These are phyloP conservation scores for Cladosporium sp. DNA, from an alignment of 2,329 filamentous ascomycete species.

Conservation along the genomic window DNA sequence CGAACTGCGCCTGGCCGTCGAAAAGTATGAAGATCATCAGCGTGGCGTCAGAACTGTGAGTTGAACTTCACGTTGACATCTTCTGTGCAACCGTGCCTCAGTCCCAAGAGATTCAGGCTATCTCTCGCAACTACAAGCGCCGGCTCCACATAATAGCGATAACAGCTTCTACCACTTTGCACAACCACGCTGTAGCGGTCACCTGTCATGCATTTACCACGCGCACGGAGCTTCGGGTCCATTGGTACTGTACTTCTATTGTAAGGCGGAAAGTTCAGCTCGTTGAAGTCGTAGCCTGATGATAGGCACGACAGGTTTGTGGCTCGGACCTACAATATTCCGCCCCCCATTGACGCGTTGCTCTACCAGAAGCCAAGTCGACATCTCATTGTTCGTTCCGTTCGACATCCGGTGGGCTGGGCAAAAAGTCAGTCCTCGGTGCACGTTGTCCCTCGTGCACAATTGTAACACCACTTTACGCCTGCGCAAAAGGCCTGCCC, in stretches of 20 bases:
- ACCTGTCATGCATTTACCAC: not conserved
- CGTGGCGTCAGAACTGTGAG: not conserved
- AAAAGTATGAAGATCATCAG: not conserved
- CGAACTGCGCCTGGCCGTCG: not conserved
- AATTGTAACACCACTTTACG: not conserved
- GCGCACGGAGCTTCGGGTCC: not conserved
- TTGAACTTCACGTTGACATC: not conserved
- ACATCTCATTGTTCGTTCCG: not conserved
- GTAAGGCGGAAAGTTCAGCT: not conserved
- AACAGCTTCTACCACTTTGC: not conserved
- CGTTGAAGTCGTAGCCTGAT: not conserved
- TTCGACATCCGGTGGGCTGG: not conserved
- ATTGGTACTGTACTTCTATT: not conserved
- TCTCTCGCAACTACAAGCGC: not conserved
- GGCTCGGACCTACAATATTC: not conserved
- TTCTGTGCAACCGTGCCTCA: not conserved
- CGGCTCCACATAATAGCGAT: not conserved
- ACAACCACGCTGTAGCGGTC: not conserved
- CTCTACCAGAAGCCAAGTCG: not conserved
- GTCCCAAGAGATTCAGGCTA: not conserved
- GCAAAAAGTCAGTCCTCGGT: not conserved
- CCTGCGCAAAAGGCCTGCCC: conserved; percentile 3
- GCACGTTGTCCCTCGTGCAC: not conserved
- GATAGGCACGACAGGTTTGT: not conserved
- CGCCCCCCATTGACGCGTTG: not conserved